Percentiles rank a stretch among this genome's conserved stretches.
phyloP scores from a whole-genome alignment of 495 filamentous ascomycete genomes.

The Neurospora sp. region DNA sequence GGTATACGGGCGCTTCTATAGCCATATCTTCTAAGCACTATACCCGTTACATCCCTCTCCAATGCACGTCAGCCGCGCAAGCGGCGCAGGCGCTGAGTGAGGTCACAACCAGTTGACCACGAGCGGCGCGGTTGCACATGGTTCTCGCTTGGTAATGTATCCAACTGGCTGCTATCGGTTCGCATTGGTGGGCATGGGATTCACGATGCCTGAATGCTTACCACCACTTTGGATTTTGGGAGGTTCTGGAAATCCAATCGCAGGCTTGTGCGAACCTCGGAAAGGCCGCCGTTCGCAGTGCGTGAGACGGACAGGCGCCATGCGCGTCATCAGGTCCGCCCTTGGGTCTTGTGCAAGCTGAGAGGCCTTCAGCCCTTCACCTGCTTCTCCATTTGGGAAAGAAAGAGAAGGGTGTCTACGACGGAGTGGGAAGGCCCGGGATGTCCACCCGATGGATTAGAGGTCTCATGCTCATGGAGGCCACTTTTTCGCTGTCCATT shows the following conservation, averaged over 20 bases:
- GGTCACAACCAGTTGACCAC: background rate
- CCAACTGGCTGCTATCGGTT: background rate
- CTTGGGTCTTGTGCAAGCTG: background rate
- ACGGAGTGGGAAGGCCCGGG: background rate
- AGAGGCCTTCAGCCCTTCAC: too few species aligned
- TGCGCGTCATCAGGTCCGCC: background rate
- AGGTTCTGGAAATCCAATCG: background rate
- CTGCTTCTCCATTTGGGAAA: too few species aligned
- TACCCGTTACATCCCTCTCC: background rate
- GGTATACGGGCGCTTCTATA: background rate
- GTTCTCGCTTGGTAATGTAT: background rate
- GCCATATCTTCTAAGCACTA: background rate
- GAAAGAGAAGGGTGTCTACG: background rate
- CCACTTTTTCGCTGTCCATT: background rate
- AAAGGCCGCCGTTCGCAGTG: background rate
- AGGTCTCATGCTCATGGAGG: background rate
- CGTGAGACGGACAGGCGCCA: background rate
- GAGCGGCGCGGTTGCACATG: background rate
- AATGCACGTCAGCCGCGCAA: background rate
- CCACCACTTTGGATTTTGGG: background rate
- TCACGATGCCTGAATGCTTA: background rate
- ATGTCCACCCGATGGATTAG: background rate
- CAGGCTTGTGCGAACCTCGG: background rate
- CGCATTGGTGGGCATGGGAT: background rate
- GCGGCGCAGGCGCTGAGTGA: background rate